A percentile compares a stretch with the other conserved stretches of the same genome.
phyloP scores from a whole-genome alignment of 768 basidiomycete genomes.

The Naganishia vaughanmartiniae region DNA sequence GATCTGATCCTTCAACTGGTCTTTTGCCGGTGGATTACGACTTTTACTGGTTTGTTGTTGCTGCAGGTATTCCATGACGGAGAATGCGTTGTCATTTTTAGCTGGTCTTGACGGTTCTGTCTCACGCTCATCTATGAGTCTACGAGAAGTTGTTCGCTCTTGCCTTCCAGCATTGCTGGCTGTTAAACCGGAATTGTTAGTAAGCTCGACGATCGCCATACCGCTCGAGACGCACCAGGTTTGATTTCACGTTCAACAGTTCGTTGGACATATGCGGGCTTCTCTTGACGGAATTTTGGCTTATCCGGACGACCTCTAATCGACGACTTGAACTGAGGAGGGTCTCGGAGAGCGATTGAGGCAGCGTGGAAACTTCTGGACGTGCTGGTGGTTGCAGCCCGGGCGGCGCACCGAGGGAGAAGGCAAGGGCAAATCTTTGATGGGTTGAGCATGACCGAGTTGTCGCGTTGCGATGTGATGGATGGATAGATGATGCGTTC shows the following conservation, averaged over 20 bases:
- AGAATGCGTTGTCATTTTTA: not conserved
- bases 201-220: not conserved
- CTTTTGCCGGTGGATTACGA: not conserved
- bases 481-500: no score
- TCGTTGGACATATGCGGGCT: not conserved
- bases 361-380: not conserved
- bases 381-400: constrained; percentile 5
- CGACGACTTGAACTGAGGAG: constrained; percentile 4
- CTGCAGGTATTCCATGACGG: constrained; percentile 21
- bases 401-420: not conserved
- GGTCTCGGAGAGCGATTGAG: not conserved
- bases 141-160: constrained; percentile 14
- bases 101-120: not conserved
- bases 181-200: not conserved
- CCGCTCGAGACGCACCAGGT: not conserved
- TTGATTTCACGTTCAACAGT: not conserved
- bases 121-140: constrained; percentile 13
- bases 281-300: not conserved
- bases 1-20: constrained; percentile 15
- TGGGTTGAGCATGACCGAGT: not conserved
- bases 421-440: constrained; percentile 15
- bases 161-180: not conserved
- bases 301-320: not conserved
- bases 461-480: not conserved
- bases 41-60: not conserved